Percentiles rank a stretch among this genome's conserved stretches.
These are phyloP conservation scores for Tubosaeta sp. DNA, from an alignment of 768 basidiomycete genomes.

Conservation along the genomic window DNA sequence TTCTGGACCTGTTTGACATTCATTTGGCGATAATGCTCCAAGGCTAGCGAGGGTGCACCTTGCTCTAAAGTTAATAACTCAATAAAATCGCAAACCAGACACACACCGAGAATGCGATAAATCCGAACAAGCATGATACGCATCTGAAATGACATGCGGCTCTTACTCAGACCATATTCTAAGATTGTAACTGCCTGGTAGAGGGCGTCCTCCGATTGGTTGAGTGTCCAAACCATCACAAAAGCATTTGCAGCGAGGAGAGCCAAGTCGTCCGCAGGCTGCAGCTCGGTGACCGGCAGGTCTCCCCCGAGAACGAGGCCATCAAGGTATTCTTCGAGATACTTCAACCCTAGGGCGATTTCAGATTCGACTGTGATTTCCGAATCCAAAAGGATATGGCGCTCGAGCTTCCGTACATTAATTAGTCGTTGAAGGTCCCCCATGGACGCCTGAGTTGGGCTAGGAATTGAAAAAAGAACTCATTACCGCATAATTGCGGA, in stretches of 20 bases:
- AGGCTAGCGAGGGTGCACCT: conserved; percentile 70
- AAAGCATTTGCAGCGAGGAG: conserved; percentile 68
- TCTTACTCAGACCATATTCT: conserved; percentile 67
- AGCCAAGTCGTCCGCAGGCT: conserved; percentile 82
- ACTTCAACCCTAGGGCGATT: conserved; percentile 44
- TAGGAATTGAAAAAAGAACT: conserved; percentile 15
- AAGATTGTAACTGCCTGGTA: conserved; percentile 61
- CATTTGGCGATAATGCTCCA: conserved; percentile 77
- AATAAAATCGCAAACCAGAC: not conserved
- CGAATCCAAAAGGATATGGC: conserved; percentile 48
- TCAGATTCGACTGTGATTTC: conserved; percentile 59
- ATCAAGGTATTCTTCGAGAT: conserved; percentile 58
- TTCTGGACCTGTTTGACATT: conserved; percentile 83
- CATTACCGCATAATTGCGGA: conserved; percentile 5
- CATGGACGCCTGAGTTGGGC: conserved; percentile 39
- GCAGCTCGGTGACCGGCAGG: conserved; percentile 73
- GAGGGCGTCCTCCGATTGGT: conserved; percentile 53
- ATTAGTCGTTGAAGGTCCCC: conserved; percentile 62
- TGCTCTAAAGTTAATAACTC: conserved; percentile 3
- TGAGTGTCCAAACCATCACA: conserved; percentile 58
- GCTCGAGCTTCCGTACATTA: conserved; percentile 72
- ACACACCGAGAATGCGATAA: conserved; percentile 74
- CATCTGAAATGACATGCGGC: conserved; percentile 76
- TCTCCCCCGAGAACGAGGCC: conserved; percentile 62
- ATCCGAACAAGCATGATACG: conserved; percentile 74